A percentile compares a stretch with the other conserved stretches of the same genome.
phyloP scores from a whole-genome alignment of 345 rosid species.

The Melaleuca alternifolia region DNA sequence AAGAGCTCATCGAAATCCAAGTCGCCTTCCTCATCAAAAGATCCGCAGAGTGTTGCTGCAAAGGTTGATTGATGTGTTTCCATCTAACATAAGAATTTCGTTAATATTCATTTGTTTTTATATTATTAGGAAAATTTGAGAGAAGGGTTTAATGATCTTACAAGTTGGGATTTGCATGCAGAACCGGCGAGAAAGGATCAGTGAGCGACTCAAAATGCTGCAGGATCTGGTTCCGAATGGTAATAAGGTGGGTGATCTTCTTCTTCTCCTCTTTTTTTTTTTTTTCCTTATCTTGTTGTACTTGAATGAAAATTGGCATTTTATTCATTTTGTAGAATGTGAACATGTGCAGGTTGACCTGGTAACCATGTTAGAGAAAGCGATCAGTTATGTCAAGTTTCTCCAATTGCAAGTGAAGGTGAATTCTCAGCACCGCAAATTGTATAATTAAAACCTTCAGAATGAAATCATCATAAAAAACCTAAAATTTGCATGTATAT shows the following conservation, averaged over 20 bases:
- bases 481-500: not conserved
- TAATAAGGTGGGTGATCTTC: slow-evolving; percentile 41
- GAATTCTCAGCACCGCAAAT: not conserved
- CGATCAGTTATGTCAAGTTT: slow-evolving; percentile 82
- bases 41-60: slow-evolving; percentile 91
- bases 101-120: not conserved
- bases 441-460: not conserved
- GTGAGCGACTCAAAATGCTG: slow-evolving; percentile 69
- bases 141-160: not conserved
- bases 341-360: slow-evolving; percentile 53
- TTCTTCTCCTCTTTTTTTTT: not conserved
- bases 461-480: not conserved
- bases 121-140: not conserved
- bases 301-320: not conserved
- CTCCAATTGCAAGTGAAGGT: slow-evolving; percentile 99
- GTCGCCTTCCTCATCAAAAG: slow-evolving; percentile 44
- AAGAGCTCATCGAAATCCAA: slow-evolving; percentile 40
- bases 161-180: slow-evolving; percentile 1
- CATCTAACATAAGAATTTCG: not conserved
- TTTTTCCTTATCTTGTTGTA: not conserved
- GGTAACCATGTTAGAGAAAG: slow-evolving; percentile 95
- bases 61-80: slow-evolving; percentile 40
- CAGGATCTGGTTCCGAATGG: slow-evolving; percentile 95
- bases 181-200: slow-evolving; percentile 89
- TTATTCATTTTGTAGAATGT: not conserved